Evolutionary conservation across 192 early-diverging fungal genomes (phyloP).

Genomic region (Backusella tuberculispora): DNA sequence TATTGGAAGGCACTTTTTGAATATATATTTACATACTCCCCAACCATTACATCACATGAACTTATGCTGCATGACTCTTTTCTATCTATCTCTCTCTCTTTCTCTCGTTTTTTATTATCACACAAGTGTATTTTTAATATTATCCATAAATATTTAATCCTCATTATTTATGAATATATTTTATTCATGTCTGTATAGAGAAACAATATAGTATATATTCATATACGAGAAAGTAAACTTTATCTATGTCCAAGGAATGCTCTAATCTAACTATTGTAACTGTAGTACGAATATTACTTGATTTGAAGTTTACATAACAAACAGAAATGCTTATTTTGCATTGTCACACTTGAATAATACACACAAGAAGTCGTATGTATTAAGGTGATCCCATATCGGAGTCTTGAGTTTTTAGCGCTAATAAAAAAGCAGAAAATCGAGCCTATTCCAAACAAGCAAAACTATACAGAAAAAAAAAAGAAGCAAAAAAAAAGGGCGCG

Average conservation of each 20-base stretch:
- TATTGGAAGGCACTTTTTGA: conserved; percentile 18
- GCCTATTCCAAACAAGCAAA: background rate
- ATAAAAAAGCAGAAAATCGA: background rate
- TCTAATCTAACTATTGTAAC: background rate
- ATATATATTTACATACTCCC: background rate
- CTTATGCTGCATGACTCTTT: conserved; percentile 6
- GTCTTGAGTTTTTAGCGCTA: background rate
- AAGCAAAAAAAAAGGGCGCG: background rate
- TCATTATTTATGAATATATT: too few species aligned
- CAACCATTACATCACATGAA: conserved; percentile 5
- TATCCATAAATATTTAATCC: background rate
- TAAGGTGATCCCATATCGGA: background rate
- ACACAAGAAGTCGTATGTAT: background rate
- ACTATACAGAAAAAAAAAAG: background rate
- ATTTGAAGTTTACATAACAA: background rate
- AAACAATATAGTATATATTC: background rate
- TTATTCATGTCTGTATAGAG: background rate
- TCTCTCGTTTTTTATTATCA: background rate
- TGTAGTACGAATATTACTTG: background rate
- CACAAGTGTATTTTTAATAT: background rate
- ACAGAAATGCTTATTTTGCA: conserved; percentile 10
- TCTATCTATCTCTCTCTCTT: background rate
- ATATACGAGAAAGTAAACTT: too few species aligned
- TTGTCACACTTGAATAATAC: background rate
- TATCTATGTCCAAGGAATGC: background rate